Evolutionary conservation across 1,284 basidiomycete species (phyloP), one percentile per base, ranked within the genome.

Genomic region (Pseudozyma hubeiensis): DNA sequence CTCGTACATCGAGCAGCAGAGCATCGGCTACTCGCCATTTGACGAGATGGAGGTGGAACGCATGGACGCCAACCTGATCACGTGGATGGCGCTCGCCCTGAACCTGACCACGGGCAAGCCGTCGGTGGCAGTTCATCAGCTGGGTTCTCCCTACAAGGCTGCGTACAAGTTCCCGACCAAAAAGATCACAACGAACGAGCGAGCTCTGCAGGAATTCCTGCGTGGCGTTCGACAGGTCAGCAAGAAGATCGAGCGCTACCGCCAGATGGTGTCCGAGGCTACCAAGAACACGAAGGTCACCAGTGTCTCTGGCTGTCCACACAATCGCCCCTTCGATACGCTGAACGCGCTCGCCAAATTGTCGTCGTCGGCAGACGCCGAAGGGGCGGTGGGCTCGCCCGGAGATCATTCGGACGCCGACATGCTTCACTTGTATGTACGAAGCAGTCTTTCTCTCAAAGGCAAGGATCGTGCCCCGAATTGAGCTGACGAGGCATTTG

Each of bases 11-110:
- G 49, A 50, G 6, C 48, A 59, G 49, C 62, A 62, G 31, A 44
- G 14, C 2, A 14, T 13, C 10, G 57, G 54, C 33, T 65, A 62
- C 30, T 71, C 57, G n/a, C 54, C 62, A 0, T 57, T 45, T 17
- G 58, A 71, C 37, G 54, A 65, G n/a, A 19, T 65, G 37, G 58
- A 59, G 33, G 68, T 63, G 24, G 29, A 54, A 24, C 53, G 41
- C 19, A 54, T 71, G 40, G 33, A 53, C 19, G 13, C 48, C 29
- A 56, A 48, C 19, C 9, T 59, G 17, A 11, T 10, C 16, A 16
- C 29, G 19, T 69, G 66, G 66, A 37, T 19, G 6, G 29, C 44
- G 9, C 31, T 61, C n/a, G 16, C 51, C 33, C 39, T 24, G 8
- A 39, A 50, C 5, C 46, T 53, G 14, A n/a, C n/a, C 31, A 29